Conservation (phyloP, 352 stramenopile species). For the Globisporangium emineosum region DNA sequence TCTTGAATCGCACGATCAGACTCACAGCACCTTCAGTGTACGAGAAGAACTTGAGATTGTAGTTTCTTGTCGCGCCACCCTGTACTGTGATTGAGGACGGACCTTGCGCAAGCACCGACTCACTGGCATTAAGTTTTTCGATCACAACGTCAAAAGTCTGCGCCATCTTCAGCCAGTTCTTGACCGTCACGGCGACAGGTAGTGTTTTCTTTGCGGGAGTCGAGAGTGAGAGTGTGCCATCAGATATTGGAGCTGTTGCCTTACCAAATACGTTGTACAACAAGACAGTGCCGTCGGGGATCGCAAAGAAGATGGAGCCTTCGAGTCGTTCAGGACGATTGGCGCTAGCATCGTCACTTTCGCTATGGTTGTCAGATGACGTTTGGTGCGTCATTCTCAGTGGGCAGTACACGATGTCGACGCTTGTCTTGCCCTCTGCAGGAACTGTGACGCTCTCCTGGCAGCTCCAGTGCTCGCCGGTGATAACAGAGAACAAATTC, state of each 20-base stretch:
- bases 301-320: conserved; percentile 88
- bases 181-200: conserved; percentile 63
- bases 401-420: conserved; percentile 78
- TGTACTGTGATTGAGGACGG: conserved; percentile 68
- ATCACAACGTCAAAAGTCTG: conserved; percentile 83
- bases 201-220: conserved; percentile 81
- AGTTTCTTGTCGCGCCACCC: conserved; percentile 52
- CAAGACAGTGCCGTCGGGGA: conserved; percentile 87
- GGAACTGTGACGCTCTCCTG: conserved; percentile 80
- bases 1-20: conserved; percentile 77
- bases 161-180: conserved; percentile 86
- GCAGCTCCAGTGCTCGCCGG: conserved; percentile 86
- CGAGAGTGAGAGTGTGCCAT: conserved; percentile 38
- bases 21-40: conserved; percentile 72
- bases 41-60: conserved; percentile 87
- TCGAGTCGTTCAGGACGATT: conserved; percentile 53
- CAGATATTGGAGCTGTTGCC: conserved; percentile 46
- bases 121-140: conserved; percentile 28
- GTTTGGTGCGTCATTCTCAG: conserved; percentile 74
- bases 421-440: conserved; percentile 51
- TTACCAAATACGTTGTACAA: conserved; percentile 86
- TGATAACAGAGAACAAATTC: conserved; percentile 86
- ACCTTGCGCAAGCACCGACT: conserved; percentile 63
- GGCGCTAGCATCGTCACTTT: conserved; percentile 20
- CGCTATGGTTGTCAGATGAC: neutral